Conservation (phyloP, 2,329 filamentous ascomycete genomes). For the Talaromyces atroroseus region DNA sequence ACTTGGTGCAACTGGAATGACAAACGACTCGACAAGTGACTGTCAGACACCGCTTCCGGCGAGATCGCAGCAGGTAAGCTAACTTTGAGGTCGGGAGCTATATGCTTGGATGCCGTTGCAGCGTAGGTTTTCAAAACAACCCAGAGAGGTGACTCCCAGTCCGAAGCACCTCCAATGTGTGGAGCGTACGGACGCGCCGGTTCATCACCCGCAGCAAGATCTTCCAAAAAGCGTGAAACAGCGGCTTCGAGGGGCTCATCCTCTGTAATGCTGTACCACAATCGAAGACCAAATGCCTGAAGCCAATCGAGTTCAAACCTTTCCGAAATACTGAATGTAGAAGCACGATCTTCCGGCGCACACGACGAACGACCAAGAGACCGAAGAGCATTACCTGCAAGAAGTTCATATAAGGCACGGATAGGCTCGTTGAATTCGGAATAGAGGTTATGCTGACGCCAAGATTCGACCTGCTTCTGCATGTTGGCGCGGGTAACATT, state of each 20-base stretch:
- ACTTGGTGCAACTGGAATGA: slow-evolving; percentile 80
- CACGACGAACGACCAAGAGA: slow-evolving; percentile 69
- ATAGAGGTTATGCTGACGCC: slow-evolving; percentile 75
- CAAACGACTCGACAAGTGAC: slow-evolving; percentile 68
- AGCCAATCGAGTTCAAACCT: slow-evolving; percentile 88
- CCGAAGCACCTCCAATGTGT: slow-evolving; percentile 56
- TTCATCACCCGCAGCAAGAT: slow-evolving; percentile 67
- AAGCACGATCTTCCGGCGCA: slow-evolving; percentile 71
- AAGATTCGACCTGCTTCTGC: slow-evolving; percentile 71
- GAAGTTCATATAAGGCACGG: slow-evolving; percentile 80
- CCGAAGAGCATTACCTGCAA: slow-evolving; percentile 79
- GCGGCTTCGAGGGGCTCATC: slow-evolving; percentile 67
- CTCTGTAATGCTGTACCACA: slow-evolving; percentile 76
- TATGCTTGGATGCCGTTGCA: slow-evolving; percentile 27
- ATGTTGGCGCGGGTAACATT: slow-evolving; percentile 67
- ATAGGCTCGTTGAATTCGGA: slow-evolving; percentile 82
- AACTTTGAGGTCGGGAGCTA: slow-evolving; percentile 29
- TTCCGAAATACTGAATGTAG: slow-evolving; percentile 74
- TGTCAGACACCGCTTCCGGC: slow-evolving; percentile 70
- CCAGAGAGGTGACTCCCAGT: slow-evolving; percentile 73
- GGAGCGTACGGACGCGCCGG: slow-evolving; percentile 64
- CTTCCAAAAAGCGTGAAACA: slow-evolving; percentile 66
- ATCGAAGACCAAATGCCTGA: slow-evolving; percentile 81
- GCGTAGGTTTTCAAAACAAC: slow-evolving; percentile 78
- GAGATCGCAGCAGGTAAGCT: slow-evolving; percentile 64